Base-by-base conservation (phyloP, 805 yeast genomes). In the Saccharomycopsis capsularis region DNA sequence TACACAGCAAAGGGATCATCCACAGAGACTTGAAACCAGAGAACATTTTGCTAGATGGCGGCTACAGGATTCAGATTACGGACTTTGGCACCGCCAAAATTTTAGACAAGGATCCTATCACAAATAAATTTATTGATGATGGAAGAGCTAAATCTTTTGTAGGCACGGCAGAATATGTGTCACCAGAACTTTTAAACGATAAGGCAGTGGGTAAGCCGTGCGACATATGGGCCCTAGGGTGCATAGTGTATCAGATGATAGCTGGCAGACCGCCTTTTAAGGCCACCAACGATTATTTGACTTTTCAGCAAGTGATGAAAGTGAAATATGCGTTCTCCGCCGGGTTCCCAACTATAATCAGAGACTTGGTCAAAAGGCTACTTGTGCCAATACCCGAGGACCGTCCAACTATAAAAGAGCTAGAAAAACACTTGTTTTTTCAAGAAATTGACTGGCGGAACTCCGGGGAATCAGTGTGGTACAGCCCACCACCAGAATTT, bases 211-310 rank as follows among this genome's bases (percentile, higher is more conserved):
- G 98, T 1, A 83, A 82, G 58, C 96, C 98, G 0, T 85, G 97
- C 1, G 99, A 93, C 67, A 81, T 93, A 15, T 93, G 99, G 99
- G 89, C 98, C 19, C 85, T 96, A 66, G 99, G 99, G 0, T 89
- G 98, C 63, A 91, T 93, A 2, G 70, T 93, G 1, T 91, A 89
- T 65, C 98, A 93, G 63, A 88, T 93, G 95, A 76, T 90, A 6
- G 95, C 93, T 59, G 96, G 96, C 0, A 75, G 75, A 53, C 91
- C 97, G 1, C 95, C 95, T 3, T 85, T 85, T 63, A 85, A 84
- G 60, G 95, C 90, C 1, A 74, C 88, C 0, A 85, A 85, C 60
- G 95, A 85, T 60, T 85, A 85, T 59, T 65, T 82, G 50, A 85
- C 91, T 0, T 85, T 85, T 61, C 95, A 85, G 60, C 85, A 85